Evolutionary conservation across 768 basidiomycete species (phyloP).

Genomic region (Pulveroboletus ravenelii): DNA sequence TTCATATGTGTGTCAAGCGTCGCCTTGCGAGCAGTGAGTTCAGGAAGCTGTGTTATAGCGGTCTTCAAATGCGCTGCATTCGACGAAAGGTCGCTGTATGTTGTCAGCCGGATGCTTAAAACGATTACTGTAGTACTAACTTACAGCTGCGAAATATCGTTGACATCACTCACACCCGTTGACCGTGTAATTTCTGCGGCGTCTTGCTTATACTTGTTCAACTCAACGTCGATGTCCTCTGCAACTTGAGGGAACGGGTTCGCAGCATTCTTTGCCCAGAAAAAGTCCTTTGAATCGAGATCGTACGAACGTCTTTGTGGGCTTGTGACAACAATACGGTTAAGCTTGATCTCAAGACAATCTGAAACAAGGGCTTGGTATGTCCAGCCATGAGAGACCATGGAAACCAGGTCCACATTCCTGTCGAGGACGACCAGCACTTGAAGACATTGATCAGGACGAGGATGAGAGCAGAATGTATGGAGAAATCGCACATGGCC

Average conservation of each 20-base stretch:
- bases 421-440: slow-evolving; percentile 92
- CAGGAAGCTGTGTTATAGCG: slow-evolving; percentile 94
- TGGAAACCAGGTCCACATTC: slow-evolving; percentile 90
- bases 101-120: slow-evolving; percentile 5
- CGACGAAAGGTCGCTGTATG: slow-evolving; percentile 69
- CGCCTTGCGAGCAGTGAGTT: slow-evolving; percentile 93
- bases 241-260: slow-evolving; percentile 98
- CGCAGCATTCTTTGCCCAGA: slow-evolving; percentile 95
- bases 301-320: slow-evolving; percentile 84
- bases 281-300: slow-evolving; percentile 97
- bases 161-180: slow-evolving; percentile 93
- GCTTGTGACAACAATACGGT: slow-evolving; percentile 81
- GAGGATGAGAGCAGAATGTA: neutral
- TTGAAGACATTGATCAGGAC: slow-evolving; percentile 8
- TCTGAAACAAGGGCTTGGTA: slow-evolving; percentile 98
- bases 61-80: slow-evolving; percentile 95
- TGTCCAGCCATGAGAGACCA: slow-evolving; percentile 96
- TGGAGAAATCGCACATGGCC: slow-evolving; percentile 61
- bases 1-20: slow-evolving; percentile 99
- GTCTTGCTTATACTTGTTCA: slow-evolving; percentile 91
- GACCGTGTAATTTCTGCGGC: slow-evolving; percentile 95
- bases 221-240: slow-evolving; percentile 90
- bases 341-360: slow-evolving; percentile 94
- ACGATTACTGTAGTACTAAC: slow-evolving; percentile 24
- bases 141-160: slow-evolving; percentile 90